Evolutionary conservation across 768 basidiomycete species (phyloP).

Genomic region (Suillus ampliporus): DNA sequence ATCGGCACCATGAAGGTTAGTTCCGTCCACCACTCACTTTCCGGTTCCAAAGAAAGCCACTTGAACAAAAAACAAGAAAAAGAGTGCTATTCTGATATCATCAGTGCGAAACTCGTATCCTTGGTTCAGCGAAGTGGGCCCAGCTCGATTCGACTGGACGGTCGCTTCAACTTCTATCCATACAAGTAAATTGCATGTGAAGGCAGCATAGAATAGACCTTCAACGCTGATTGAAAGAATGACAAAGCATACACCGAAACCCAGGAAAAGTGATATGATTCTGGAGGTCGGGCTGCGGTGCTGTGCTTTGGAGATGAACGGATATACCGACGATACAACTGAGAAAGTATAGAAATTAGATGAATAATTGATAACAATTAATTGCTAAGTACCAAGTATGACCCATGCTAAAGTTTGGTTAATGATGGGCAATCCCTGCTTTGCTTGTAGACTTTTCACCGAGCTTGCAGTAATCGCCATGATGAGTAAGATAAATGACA

Average conservation of each 20-base stretch:
- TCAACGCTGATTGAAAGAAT: slow-evolving; percentile 84
- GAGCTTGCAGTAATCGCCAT: slow-evolving; percentile 65
- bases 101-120: slow-evolving; percentile 57
- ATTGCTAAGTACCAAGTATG: slow-evolving; percentile 52
- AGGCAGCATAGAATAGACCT: slow-evolving; percentile 78
- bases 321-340: slow-evolving; percentile 58
- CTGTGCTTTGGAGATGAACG: slow-evolving; percentile 47
- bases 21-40: slow-evolving; percentile 56
- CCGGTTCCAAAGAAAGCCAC: slow-evolving; percentile 87
- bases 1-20: neutral
- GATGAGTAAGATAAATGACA: slow-evolving; percentile 47
- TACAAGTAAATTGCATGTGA: slow-evolving; percentile 59
- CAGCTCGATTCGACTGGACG: slow-evolving; percentile 16
- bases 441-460: slow-evolving; percentile 63
- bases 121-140: slow-evolving; percentile 12
- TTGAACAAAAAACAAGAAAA: slow-evolving; percentile 88
- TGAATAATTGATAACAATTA: neutral
- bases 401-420: slow-evolving; percentile 73
- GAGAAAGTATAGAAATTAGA: slow-evolving; percentile 5
- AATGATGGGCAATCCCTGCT: slow-evolving; percentile 62
- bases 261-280: slow-evolving; percentile 67
- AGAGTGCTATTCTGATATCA: slow-evolving; percentile 75
- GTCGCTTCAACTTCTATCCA: slow-evolving; percentile 73
- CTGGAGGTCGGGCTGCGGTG: slow-evolving; percentile 52
- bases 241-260: slow-evolving; percentile 77